Evolutionary conservation across 2,329 filamentous ascomycete genomes (phyloP).

Genomic region (Diaporthe australafricana): DNA sequence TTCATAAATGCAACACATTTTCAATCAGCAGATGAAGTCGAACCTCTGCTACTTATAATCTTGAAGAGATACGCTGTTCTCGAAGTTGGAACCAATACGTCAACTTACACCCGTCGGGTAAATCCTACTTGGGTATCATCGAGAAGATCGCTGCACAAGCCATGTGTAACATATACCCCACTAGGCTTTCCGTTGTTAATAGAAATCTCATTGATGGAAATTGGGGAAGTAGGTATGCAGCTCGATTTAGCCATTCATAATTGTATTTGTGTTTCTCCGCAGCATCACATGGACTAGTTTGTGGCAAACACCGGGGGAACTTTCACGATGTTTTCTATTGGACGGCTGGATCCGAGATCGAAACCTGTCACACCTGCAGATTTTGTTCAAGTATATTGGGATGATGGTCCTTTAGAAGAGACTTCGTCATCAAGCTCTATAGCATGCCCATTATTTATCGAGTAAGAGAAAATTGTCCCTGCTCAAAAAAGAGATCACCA

Average conservation of each 20-base stretch:
- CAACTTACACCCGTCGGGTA: not conserved
- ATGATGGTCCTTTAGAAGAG: not conserved
- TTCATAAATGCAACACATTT: not conserved
- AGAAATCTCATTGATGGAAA: not conserved
- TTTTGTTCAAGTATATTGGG: not conserved
- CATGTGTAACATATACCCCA: not conserved
- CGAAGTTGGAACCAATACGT: not conserved
- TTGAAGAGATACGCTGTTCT: not conserved
- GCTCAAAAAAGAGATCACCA: not conserved
- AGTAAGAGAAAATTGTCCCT: not conserved
- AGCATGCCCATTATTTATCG: not conserved
- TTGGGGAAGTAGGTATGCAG: constrained; percentile 6
- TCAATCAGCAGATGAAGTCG: too few species aligned
- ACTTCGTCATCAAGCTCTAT: not conserved
- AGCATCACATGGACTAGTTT: not conserved
- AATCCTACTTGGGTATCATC: not conserved
- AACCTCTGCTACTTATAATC: not conserved
- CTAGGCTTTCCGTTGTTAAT: not conserved
- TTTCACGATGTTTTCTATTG: not conserved
- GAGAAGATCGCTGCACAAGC: not conserved
- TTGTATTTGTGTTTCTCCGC: constrained; percentile 5
- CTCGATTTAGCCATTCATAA: constrained; percentile 8
- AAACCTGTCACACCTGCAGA: not conserved
- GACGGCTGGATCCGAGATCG: not conserved
- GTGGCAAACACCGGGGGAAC: not conserved